Percentiles rank a stretch among this genome's conserved stretches.
phyloP scores from a whole-genome alignment of 2,329 filamentous ascomycete species.

The Alternaria arbusti region DNA sequence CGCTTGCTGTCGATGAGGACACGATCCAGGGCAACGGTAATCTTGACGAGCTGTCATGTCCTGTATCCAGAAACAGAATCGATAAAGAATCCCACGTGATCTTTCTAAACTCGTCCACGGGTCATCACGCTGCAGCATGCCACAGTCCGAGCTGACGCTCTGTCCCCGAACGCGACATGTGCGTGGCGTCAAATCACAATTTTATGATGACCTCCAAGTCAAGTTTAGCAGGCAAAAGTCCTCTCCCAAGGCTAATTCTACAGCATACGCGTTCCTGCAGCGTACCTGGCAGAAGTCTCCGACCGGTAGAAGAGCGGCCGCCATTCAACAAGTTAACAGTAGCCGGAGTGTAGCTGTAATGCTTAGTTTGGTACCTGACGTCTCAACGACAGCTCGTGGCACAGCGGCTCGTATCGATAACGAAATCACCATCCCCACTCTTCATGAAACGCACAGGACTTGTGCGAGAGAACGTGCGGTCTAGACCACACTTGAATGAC shows the following conservation, averaged over 20 bases:
- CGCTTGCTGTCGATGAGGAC: background rate
- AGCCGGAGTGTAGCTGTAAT: background rate
- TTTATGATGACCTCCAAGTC: background rate
- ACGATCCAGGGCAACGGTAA: background rate
- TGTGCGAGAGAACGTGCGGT: background rate
- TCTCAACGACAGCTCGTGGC: background rate
- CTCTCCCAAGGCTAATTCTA: background rate
- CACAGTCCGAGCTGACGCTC: background rate
- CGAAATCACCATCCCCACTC: background rate
- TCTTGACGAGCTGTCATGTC: background rate
- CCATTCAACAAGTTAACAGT: background rate
- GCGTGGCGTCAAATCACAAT: background rate
- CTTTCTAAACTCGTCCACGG: background rate
- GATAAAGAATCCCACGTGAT: background rate
- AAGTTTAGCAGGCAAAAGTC: background rate
- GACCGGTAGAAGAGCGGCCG: background rate
- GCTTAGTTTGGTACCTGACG: background rate
- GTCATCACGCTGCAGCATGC: background rate
- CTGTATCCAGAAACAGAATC: background rate
- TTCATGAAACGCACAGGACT: conserved; percentile 3
- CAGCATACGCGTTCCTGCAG: background rate
- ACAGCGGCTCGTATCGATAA: conserved; percentile 3
- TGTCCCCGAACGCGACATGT: background rate
- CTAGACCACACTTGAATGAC: conserved; percentile 4
- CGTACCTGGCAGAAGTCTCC: background rate